Evolutionary conservation across 1,139 yeast species (phyloP).

Genomic region (Taiozyma onychis): DNA sequence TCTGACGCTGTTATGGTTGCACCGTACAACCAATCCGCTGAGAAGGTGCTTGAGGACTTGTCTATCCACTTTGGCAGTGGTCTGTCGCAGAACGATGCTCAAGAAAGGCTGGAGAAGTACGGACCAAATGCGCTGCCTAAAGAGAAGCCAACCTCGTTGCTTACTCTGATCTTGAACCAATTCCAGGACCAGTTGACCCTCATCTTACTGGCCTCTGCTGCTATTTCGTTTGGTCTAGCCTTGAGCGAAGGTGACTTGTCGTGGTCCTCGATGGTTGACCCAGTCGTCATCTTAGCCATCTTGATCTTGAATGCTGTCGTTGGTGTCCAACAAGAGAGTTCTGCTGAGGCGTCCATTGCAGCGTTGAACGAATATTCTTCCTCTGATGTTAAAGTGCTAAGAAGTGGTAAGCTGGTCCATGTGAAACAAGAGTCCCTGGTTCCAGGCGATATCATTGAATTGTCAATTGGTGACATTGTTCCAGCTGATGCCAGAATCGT

Average conservation of each 20-base stretch:
- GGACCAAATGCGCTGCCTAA: constrained; percentile 25
- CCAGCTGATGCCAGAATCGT: constrained; percentile 71
- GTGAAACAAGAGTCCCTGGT: constrained; percentile 44
- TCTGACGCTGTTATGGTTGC: constrained; percentile 3
- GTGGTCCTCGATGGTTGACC: constrained; percentile 32
- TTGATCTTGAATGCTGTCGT: constrained; percentile 35
- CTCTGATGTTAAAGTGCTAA: constrained; percentile 38
- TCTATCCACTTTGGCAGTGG: constrained; percentile 12
- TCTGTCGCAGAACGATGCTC: constrained; percentile 12
- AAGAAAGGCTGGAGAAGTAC: constrained; percentile 11
- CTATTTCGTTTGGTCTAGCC: constrained; percentile 32
- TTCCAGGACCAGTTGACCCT: constrained; percentile 34
- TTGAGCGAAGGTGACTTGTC: constrained; percentile 25
- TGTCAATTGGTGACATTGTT: constrained; percentile 69
- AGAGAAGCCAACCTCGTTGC: constrained; percentile 31
- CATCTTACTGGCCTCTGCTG: constrained; percentile 33
- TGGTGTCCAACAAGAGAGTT: constrained; percentile 36
- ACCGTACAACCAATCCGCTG: constrained; percentile 8
- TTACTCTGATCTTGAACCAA: constrained; percentile 30
- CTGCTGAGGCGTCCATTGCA: constrained; percentile 36
- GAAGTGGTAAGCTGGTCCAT: constrained; percentile 34
- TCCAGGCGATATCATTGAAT: constrained; percentile 70
- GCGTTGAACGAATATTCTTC: constrained; percentile 35
- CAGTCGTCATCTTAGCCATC: constrained; percentile 33
- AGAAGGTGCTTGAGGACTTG: constrained; percentile 10